phyloP scores from a whole-genome alignment of 1,284 basidiomycete species.

The Stereum hirsutum region DNA sequence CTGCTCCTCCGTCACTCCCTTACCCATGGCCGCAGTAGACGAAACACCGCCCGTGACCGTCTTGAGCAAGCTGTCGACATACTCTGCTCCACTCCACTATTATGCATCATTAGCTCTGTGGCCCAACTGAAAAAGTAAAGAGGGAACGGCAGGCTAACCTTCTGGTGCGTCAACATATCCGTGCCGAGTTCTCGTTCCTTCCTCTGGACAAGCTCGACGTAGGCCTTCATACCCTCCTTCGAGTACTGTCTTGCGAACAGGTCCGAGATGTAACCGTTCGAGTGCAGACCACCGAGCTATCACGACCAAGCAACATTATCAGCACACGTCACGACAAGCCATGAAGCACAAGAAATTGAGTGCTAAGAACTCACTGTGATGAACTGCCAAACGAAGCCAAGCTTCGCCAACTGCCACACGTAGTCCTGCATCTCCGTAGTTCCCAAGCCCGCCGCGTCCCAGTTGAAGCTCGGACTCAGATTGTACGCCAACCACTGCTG shows the following conservation, averaged over 20 bases:
- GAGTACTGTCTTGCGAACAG: constrained; percentile 84
- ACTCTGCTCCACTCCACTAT: constrained; percentile 93
- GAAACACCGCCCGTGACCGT: constrained; percentile 93
- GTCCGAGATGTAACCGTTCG: constrained; percentile 96
- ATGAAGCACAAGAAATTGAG: background rate
- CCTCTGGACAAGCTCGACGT: constrained; percentile 79
- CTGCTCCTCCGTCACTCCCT: constrained; percentile 88
- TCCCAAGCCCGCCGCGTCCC: constrained; percentile 85
- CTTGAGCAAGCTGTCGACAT: constrained; percentile 87
- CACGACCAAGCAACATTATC: background rate
- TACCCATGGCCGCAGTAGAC: constrained; percentile 94
- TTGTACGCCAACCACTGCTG: constrained; percentile 95
- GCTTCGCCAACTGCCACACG: constrained; percentile 90
- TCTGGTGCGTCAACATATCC: constrained; percentile 89
- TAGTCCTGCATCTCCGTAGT: constrained; percentile 84
- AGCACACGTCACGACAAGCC: background rate
- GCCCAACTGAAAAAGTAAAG: no score
- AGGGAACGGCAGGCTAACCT: constrained; percentile 29
- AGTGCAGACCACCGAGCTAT: constrained; percentile 92
- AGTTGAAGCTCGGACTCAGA: constrained; percentile 88
- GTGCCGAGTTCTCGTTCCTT: constrained; percentile 85
- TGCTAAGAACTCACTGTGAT: constrained; percentile 87
- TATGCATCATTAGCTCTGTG: no score
- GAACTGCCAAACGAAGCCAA: constrained; percentile 97
- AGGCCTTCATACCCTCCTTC: constrained; percentile 89